Evolutionary conservation across 2,329 filamentous ascomycete species (phyloP), one percentile per base, ranked within the genome.

Genomic region (Myriosclerotinia duriaeana): DNA sequence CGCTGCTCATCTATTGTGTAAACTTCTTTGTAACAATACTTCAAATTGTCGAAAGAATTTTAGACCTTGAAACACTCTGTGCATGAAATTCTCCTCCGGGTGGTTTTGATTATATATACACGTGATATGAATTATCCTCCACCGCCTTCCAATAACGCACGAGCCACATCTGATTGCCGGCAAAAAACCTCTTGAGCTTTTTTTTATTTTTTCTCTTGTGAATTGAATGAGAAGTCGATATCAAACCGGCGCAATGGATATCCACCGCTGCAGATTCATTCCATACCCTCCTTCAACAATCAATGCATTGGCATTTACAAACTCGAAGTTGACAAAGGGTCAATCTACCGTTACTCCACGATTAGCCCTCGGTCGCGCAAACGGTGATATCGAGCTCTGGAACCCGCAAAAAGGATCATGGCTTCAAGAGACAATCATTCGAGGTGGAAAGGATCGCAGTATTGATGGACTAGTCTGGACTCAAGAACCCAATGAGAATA

Each of bases 311-410:
- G 92, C 94, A 72, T 98, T 99, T 78, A 97, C 95, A 7, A 91
- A 97, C 77, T 83, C 90, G 26, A 80, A 83, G 68, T 78, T 80
- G 70, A 78, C 78, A 71, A 81, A 83, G 74, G 78, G 79, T 62
- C 82, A 77, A 73, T 84, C 79, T 73, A 82, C 84, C 30, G 85
- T 83, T 69, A 87, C 84, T 63, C 84, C 92, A 65, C 87, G 93
- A 72, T 85, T 98, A 65, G 95, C 95, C 2, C 86, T 99, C 73
- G 95, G 95, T 68, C 89, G 95, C 71, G 90, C 92, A 67, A 97
- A 98, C 77, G 95, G 95, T 73, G 92, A 97, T 76, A 95, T 99
- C 73, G 95, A 99, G 80, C 93, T 99, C 71, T 99, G 95, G 95
- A 97, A 97, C 78, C 93, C 94, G 3, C 80, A 88, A 64, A 86